Evolutionary conservation across 441 rosid species (phyloP), one percentile per base, ranked within the genome.

Genomic region (Adansonia rubrostipa): DNA sequence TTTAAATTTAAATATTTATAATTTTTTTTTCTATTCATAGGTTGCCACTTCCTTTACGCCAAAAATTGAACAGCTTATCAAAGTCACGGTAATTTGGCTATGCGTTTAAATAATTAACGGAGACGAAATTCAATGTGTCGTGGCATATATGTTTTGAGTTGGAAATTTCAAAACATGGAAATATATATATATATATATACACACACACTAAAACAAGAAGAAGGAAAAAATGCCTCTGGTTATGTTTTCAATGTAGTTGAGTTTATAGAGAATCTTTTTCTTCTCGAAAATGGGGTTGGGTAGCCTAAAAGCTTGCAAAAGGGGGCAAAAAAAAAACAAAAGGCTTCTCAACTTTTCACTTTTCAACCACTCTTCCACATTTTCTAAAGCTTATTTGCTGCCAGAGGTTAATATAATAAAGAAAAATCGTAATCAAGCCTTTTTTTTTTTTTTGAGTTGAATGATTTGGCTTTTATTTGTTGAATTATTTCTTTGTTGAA

Each of bases 321-420:
- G 5, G 13, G 56, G 56, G 15, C 13, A 0, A 50, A 50, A 50
- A 50, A 15, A 13, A 50, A 24, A 61, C 14, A 19, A 81, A 80
- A 75, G 75, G 76, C 40, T 56, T 66, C 74, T 67, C 5, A 22
- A 53, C 83, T 78, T 87, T 83, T 70, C 85, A 73, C 89, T 85
- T 88, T 87, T 80, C 86, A 88, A 88, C 90, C 2, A 82, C 92
- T 84, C 88, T 57, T 42, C 61, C 80, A 58, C 48, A 19, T 76
- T 71, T 77, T 72, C 65, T 14, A 17, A 48, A 44, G 58, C 17
- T 28, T 57, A 75, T 76, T 53, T 75, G 69, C 44, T 20, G 48
- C 54, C 8, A 19, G n/a, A 10, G 3, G 13, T 54, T 28, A 73
- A 9, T n/a, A 56, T 15, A 57, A 28, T 4, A 33, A 72, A 56